These are phyloP conservation scores for Acrodontium crateriforme DNA, from an alignment of 2,329 filamentous ascomycete species.

Conservation along the genomic window DNA sequence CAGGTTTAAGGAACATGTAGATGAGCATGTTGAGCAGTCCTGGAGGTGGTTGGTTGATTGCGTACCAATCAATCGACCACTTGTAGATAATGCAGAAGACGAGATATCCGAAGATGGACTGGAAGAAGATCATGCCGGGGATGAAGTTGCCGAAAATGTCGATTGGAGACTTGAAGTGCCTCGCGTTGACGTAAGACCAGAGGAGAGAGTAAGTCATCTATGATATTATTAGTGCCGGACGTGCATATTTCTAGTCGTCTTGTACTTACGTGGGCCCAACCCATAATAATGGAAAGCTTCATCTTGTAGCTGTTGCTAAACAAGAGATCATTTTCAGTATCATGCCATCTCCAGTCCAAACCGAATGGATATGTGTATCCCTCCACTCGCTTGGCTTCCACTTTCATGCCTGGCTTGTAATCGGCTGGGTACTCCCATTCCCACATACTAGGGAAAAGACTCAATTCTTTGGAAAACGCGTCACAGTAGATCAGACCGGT, in stretches of 20 bases:
- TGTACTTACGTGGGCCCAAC: slow-evolving; percentile 64
- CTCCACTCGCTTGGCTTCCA: slow-evolving; percentile 50
- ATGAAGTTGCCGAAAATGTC: slow-evolving; percentile 97
- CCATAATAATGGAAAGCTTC: slow-evolving; percentile 96
- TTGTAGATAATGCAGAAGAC: slow-evolving; percentile 93
- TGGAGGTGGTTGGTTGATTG: slow-evolving; percentile 54
- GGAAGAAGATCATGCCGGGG: slow-evolving; percentile 98
- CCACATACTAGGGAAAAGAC: slow-evolving; percentile 83
- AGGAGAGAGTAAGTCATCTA: slow-evolving; percentile 96
- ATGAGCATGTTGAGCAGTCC: slow-evolving; percentile 97
- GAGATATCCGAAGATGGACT: slow-evolving; percentile 94
- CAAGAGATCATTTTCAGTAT: slow-evolving; percentile 82
- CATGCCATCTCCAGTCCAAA: slow-evolving; percentile 93
- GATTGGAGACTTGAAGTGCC: slow-evolving; percentile 85
- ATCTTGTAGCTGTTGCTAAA: slow-evolving; percentile 99
- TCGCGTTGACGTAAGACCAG: slow-evolving; percentile 83
- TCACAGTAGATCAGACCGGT: slow-evolving; percentile 98
- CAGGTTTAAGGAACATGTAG: slow-evolving; percentile 95
- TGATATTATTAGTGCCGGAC: slow-evolving; percentile 2
- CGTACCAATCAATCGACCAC: slow-evolving; percentile 82
- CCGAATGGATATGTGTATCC: slow-evolving; percentile 89
- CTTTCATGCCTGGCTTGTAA: slow-evolving; percentile 31
- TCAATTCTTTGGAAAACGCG: slow-evolving; percentile 85
- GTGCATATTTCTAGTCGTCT: slow-evolving; percentile 1
- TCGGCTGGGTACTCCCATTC: slow-evolving; percentile 59